Base-by-base conservation (phyloP, 2,329 filamentous ascomycete species). In the Nannizziopsis arthrosporioides region DNA sequence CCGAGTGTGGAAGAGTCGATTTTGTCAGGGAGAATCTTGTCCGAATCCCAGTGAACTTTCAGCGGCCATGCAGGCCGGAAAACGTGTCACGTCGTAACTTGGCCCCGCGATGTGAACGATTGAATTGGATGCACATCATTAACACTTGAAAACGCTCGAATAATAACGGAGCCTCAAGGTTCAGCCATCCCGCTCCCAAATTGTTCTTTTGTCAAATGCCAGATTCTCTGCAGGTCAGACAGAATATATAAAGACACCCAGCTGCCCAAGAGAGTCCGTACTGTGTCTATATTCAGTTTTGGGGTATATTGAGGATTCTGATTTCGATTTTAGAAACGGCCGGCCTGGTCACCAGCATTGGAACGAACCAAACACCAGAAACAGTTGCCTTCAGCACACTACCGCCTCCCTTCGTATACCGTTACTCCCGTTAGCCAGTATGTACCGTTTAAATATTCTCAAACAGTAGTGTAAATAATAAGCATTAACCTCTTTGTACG, bases 21-120 rank as follows among this genome's bases (percentile, higher is more conserved):
- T 27, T 27, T 2, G n/a, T 32, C 31, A 38, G 45, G n/a, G 37
- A 36, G n/a, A 32, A 42, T 11, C 10, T 35, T 47, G 15, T 14
- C 34, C 35, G 12, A 34, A 42, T 37, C 45, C 45, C 31, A 9
- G 45, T 42, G 45, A 42, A 47, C 45, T n/a, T 42, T 47, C 37
- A 9, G 12, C n/a, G 8, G 2, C 17, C 41, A 47, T 47, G 45
- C 45, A 47, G 27, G 45, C 39, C 12, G 11, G 44, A 15, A 42
- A 37, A 47, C 45, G 45, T 47, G 45, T 47, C 45, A 47, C 37
- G 17, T 39, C 31, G 14, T 39, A 38, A 47, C 38, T 47, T 47
- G 45, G 45, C 32, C 45, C 22, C 39, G 3, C 27, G 41, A 31
- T 31, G 17, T 36, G 45, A 19, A 30, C 18, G 12, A 47, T 35